Conservation (phyloP, 2,329 filamentous ascomycete genomes). For the Beauveria caledonica region DNA sequence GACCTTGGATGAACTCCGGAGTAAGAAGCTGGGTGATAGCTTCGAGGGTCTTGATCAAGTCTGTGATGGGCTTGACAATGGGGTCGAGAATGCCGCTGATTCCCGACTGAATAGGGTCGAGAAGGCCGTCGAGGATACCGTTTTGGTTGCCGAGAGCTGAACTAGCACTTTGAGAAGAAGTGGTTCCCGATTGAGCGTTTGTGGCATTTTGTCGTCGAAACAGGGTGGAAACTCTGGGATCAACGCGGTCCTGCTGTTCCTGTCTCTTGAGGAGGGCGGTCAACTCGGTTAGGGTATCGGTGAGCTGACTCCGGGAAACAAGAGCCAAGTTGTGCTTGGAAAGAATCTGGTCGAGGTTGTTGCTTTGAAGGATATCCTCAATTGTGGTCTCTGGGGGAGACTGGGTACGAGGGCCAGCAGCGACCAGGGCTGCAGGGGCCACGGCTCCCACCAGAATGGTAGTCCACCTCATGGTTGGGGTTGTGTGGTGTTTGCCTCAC, state of each 20-base stretch:
- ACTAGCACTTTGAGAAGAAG: constrained; percentile 13
- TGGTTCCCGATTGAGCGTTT: constrained; percentile 11
- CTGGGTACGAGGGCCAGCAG: constrained; percentile 18
- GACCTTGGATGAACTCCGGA: constrained; percentile 30
- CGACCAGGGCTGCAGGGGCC: constrained; percentile 25
- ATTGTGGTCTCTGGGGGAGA: constrained; percentile 28
- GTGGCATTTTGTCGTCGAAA: constrained; percentile 10
- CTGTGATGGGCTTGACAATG: constrained; percentile 16
- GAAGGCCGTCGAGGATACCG: constrained; percentile 17
- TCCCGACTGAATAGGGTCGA: constrained; percentile 15
- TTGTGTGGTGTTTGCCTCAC: constrained; percentile 11
- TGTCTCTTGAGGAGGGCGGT: constrained; percentile 31
- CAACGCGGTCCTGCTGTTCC: constrained; percentile 12
- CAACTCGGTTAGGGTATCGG: constrained; percentile 35
- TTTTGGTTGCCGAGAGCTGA: constrained; percentile 1
- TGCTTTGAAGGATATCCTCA: constrained; percentile 32
- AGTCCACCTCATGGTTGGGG: constrained; percentile 28
- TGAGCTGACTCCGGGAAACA: constrained; percentile 37
- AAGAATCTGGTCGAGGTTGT: constrained; percentile 34
- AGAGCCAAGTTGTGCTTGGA: constrained; percentile 36
- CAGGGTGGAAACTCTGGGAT: constrained; percentile 5
- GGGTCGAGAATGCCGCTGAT: constrained; percentile 16
- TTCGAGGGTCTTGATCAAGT: constrained; percentile 22
- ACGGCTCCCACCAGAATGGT: constrained; percentile 27
- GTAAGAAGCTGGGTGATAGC: constrained; percentile 25